Conservation (phyloP, 768 basidiomycete species). For the Kwoniella sp. region DNA sequence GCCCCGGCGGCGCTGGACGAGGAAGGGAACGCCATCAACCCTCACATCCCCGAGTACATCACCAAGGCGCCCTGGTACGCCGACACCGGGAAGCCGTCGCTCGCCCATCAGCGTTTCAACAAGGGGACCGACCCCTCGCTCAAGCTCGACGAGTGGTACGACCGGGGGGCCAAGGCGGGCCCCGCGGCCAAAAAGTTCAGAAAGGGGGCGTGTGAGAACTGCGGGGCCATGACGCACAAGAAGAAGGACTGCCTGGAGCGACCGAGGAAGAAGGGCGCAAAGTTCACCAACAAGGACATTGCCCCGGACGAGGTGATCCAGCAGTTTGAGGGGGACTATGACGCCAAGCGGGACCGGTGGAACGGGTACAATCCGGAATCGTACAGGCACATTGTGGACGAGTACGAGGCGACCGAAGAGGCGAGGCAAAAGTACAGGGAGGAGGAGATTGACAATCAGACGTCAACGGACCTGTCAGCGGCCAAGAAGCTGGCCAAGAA, state of each 20-base stretch:
- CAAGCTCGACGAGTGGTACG: constrained; percentile 87
- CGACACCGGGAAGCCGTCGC: constrained; percentile 85
- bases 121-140: constrained; percentile 59
- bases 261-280: constrained; percentile 92
- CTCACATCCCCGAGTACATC: constrained; percentile 99
- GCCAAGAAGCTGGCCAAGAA: constrained; percentile 71
- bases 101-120: constrained; percentile 79
- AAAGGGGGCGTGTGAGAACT: constrained; percentile 98
- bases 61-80: constrained; percentile 99
- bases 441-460: constrained; percentile 97
- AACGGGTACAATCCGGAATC: constrained; percentile 92
- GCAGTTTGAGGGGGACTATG: constrained; percentile 66
- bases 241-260: constrained; percentile 88
- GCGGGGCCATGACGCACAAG: constrained; percentile 93
- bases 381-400: constrained; percentile 82
- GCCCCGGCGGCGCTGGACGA: constrained; percentile 93
- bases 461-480: constrained; percentile 81
- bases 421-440: constrained; percentile 86
- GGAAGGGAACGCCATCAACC: constrained; percentile 92
- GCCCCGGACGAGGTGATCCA: constrained; percentile 87
- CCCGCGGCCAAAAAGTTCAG: constrained; percentile 95
- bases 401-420: constrained; percentile 87
- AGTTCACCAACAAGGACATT: constrained; percentile 82
- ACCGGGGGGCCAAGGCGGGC: constrained; percentile 64
- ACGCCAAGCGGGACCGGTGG: constrained; percentile 95